phyloP scores from a whole-genome alignment of 352 stramenopile genomes.

The Phytophthora megakarya region DNA sequence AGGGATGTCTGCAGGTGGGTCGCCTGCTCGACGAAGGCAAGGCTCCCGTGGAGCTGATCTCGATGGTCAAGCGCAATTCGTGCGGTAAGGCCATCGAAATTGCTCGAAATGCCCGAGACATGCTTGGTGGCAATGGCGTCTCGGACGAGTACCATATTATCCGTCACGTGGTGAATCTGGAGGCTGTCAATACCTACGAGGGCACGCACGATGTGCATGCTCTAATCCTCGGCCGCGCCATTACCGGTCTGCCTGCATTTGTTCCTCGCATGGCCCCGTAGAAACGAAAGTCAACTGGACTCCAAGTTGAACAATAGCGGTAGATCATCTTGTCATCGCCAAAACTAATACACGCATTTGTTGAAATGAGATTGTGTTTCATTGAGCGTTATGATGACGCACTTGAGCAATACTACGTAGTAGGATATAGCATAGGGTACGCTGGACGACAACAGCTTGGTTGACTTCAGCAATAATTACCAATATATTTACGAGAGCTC shows the following conservation, averaged over 20 bases:
- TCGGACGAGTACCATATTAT: conserved; percentile 99
- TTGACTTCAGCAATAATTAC: conserved; percentile 31
- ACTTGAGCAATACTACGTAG: not conserved
- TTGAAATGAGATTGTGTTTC: conserved; percentile 13
- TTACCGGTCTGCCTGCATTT: conserved; percentile 96
- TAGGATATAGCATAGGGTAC: too few species aligned
- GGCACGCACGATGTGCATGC: conserved; percentile 98
- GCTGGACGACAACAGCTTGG: not conserved
- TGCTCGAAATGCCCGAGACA: conserved; percentile 91
- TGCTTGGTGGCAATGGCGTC: conserved; percentile 98
- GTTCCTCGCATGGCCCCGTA: conserved; percentile 86
- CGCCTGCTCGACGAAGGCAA: conserved; percentile 38
- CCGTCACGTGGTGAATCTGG: conserved; percentile 97
- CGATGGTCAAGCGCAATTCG: conserved; percentile 52
- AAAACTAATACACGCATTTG: conserved; percentile 8
- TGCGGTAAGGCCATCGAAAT: conserved; percentile 84
- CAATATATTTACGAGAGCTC: conserved; percentile 40
- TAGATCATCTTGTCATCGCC: not conserved
- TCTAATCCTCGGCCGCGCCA: conserved; percentile 97
- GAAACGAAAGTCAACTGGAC: not conserved
- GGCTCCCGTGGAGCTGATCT: conserved; percentile 38
- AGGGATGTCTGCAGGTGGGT: conserved; percentile 70
- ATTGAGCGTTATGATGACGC: not conserved
- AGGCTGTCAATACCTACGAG: conserved; percentile 99
- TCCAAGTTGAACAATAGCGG: not conserved